Base-by-base conservation (phyloP, 495 filamentous ascomycete species). In the Aspergillus ellipticus region DNA sequence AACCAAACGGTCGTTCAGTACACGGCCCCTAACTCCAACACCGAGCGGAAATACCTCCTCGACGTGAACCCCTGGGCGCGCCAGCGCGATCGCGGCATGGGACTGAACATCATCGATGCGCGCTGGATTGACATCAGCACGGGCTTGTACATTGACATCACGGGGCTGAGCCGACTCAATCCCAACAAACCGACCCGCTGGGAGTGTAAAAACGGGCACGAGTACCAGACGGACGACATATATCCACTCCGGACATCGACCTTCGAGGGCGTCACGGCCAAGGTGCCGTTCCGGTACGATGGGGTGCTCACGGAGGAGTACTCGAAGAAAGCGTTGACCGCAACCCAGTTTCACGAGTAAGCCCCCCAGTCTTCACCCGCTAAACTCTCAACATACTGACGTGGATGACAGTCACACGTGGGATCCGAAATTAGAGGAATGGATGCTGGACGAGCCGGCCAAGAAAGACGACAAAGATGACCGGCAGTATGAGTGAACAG, bases 71-170 rank as follows among this genome's bases (percentile, higher is more conserved):
- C 89, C 3, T 85, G 84, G 71, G 74, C 80, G 49, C 68, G 72
- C 28, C 76, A 85, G 55, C 70, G 83, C 6, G 75, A 77, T 16
- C 74, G 84, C 28, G 86, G 86, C 13, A 76, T 82, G 58, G 90
- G 90, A 2, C 64, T 75, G 49, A 96, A 96, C 62, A 79, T 94
- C 31, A 96, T 96, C 63, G 90, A 94, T 69, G 90, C 89, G 35
- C 76, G 90, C 17, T 96, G 88, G 88, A 85, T 96, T 58, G 90
- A 96, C 68, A 75, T 80, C 19, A 67, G 72, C 47, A 94, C 84
- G 56, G 90, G 90, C 7, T 74, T 93, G 52, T 96, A 87, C 75
- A 86, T 96, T 65, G 90, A 96, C 64, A 90, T 96, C 66, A 96
- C 90, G n/a, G 90, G 83, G 21, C 68, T 94, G 22, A 81, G 81